Evolutionary conservation across 208 protist genomes (phyloP).

Genomic region (Trypanosoma scelopori): DNA sequence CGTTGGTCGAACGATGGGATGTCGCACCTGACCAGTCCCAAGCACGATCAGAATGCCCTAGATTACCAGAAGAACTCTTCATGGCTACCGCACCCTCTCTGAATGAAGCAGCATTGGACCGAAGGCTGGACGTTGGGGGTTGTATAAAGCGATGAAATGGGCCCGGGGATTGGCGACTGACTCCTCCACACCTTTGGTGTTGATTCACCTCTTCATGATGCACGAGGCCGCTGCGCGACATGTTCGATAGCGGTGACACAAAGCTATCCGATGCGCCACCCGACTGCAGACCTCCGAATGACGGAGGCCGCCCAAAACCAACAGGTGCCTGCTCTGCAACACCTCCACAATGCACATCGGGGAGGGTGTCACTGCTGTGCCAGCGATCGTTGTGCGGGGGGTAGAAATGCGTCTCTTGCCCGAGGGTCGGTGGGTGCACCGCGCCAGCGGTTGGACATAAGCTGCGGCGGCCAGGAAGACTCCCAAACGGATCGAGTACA

Average conservation of each 20-base stretch:
- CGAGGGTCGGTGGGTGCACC: not conserved
- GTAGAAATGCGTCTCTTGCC: not conserved
- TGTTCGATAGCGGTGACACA: slow-evolving; percentile 20
- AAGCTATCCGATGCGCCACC: slow-evolving; percentile 6
- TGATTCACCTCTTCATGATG: slow-evolving; percentile 8
- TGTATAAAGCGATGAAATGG: slow-evolving; percentile 8
- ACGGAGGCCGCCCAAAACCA: slow-evolving; percentile 16
- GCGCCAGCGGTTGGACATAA: not conserved
- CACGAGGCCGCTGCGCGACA: slow-evolving; percentile 19
- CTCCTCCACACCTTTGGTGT: not conserved
- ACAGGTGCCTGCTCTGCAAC: slow-evolving; percentile 4
- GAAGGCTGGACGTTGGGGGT: not conserved
- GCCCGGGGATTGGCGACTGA: not conserved
- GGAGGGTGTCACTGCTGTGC: slow-evolving; percentile 20
- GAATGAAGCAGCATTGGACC: not conserved
- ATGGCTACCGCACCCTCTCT: not conserved
- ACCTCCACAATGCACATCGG: not conserved
- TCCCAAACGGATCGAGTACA: slow-evolving; percentile 24
- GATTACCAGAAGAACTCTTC: not conserved
- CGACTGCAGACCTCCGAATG: not conserved
- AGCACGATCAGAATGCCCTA: not conserved
- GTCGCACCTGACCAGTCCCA: not conserved
- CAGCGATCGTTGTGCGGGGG: slow-evolving; percentile 21
- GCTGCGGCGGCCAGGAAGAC: slow-evolving; percentile 10
- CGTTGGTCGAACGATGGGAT: slow-evolving; percentile 1